A percentile compares a stretch with the other conserved stretches of the same genome.
Evolutionary conservation across 768 basidiomycete genomes (phyloP).

Genomic region (Polyporus arcularius): DNA sequence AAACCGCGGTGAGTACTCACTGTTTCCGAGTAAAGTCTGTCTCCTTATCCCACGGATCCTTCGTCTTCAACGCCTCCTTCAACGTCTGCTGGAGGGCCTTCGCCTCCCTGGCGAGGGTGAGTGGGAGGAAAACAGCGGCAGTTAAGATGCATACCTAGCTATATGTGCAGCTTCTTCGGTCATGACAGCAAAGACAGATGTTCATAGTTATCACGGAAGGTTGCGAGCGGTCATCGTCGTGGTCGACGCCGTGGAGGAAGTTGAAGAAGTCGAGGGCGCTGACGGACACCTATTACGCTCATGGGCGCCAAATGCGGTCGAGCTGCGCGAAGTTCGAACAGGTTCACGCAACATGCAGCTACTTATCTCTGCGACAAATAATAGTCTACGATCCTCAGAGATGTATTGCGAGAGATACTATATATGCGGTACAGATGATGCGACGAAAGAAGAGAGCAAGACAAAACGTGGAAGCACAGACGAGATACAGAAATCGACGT

Average conservation of each 20-base stretch:
- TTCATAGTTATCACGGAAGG: constrained; percentile 6
- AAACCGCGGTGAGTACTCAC: constrained; percentile 46
- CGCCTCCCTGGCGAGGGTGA: constrained; percentile 61
- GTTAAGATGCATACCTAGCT: constrained; percentile 33
- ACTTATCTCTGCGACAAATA: neutral
- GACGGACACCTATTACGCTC: neutral
- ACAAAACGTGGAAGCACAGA: neutral
- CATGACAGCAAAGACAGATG: constrained; percentile 28
- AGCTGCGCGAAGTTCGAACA: neutral
- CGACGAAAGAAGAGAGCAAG: neutral
- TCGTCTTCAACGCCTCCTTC: constrained; percentile 72
- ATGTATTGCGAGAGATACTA: no score
- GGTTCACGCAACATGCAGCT: neutral
- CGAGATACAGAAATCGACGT: neutral
- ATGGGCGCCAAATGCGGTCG: constrained; percentile 44
- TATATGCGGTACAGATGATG: neutral
- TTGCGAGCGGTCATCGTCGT: constrained; percentile 39
- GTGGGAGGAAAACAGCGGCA: constrained; percentile 8
- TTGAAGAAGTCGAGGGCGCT: constrained; percentile 69
- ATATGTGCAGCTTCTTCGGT: constrained; percentile 42
- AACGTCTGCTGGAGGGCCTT: constrained; percentile 72
- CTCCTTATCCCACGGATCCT: constrained; percentile 81
- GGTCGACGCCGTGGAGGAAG: constrained; percentile 67
- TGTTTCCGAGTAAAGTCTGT: constrained; percentile 85
- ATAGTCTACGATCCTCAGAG: neutral